Evolutionary conservation across 805 yeast genomes (phyloP), one percentile per base, ranked within the genome.

Genomic region (Saturnispora saitoi): DNA sequence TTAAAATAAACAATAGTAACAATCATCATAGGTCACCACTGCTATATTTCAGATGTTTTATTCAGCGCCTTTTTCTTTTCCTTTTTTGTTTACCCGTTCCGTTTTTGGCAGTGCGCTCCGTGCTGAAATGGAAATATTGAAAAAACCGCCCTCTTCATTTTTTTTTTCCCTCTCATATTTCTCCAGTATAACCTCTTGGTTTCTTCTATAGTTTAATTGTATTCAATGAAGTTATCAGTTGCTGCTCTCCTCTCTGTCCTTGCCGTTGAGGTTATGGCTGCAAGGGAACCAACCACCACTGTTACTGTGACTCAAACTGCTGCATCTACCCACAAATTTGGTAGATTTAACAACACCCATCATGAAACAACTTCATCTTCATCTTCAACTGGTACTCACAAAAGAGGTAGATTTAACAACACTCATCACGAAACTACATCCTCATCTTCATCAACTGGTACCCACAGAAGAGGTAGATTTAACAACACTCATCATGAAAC

Each of bases 391-490:
- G 64, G 67, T 40, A 72, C 77, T 48, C 78, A 72, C 65, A 67
- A 59, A 49, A 62, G 60, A 50, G 80, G 80, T 51, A 69, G 70
- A 61, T 77, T 76, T 54, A 71, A 77, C 68, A 72, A 76, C 63
- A 75, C 79, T 47, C 73, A 76, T 45, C 77, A 71, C 63, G 58
- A 63, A 55, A 50, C 51, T 8, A 51, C 64, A 1, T 37, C 60
- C 30, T 50, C 61, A 8, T 51, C 77, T 3, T 52, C 67, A n/a
- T 55, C 66, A 11, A 64, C 76, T 50, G 70, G 72, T 55, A 77
- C 83, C 44, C 81, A 79, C 68, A 71, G 62, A 53, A 69, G 66
- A 51, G 86, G 85, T 57, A 72, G 70, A 61, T 77, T 78, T 58
- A 71, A 78, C 70, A 71, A 71, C 57, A 71, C 76, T 38, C 56